A percentile compares a stretch with the other conserved stretches of the same genome.
Conservation (phyloP, 1,139 yeast genomes). For the Suhomyces taliae region DNA sequence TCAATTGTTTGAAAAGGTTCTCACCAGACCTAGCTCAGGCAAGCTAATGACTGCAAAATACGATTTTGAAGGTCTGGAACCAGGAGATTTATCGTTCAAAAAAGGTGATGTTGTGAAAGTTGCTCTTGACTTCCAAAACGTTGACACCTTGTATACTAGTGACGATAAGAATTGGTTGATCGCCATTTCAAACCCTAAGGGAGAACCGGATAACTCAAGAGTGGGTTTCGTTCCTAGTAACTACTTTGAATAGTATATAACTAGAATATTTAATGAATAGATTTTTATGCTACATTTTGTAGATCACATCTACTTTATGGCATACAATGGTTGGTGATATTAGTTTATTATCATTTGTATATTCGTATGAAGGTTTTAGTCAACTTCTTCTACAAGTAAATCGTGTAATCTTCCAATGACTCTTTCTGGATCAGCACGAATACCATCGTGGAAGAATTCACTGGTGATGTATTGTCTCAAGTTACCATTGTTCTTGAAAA, state of each 20-base stretch:
- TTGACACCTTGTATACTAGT: conserved; percentile 22
- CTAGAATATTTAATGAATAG: neutral
- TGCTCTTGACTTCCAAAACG: conserved; percentile 33
- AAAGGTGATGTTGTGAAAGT: conserved; percentile 38
- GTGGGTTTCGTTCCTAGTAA: conserved; percentile 45
- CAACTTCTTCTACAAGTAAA: conserved; percentile 45
- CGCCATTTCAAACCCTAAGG: conserved; percentile 21
- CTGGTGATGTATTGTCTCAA: conserved; percentile 46
- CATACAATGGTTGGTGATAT: too few relatives aligned
- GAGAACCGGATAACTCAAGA: conserved; percentile 19
- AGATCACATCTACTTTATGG: too few relatives aligned
- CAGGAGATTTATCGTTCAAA: conserved; percentile 44
- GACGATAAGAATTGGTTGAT: conserved; percentile 36
- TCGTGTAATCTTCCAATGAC: conserved; percentile 43
- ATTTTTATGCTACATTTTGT: neutral
- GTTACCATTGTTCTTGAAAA: conserved; percentile 34
- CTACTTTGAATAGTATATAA: conserved; percentile 18
- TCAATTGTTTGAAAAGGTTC: conserved; percentile 23
- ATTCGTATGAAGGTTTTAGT: conserved; percentile 20
- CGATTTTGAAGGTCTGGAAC: conserved; percentile 33
- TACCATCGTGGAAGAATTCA: conserved; percentile 55
- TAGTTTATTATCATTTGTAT: neutral
- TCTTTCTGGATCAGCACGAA: conserved; percentile 41
- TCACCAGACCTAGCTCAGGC: conserved; percentile 8
- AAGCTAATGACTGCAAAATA: conserved; percentile 24